A percentile compares a stretch with the other conserved stretches of the same genome.
These are phyloP conservation scores for Entophlyctis luteolus DNA, from an alignment of 192 early-diverging fungal genomes.

Conservation along the genomic window DNA sequence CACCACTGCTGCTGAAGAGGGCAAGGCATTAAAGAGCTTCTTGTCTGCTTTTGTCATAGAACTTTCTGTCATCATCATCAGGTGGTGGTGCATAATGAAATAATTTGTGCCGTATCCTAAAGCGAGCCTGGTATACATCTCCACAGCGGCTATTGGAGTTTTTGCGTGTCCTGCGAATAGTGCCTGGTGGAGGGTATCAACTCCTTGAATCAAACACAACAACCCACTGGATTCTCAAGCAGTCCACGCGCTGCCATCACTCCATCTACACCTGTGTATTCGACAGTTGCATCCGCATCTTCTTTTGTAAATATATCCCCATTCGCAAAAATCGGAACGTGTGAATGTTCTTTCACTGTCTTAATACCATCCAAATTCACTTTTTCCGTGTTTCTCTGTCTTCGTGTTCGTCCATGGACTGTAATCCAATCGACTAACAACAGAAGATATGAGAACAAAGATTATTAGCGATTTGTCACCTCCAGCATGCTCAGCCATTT, in stretches of 20 bases:
- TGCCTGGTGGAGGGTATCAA: conserved; percentile 36
- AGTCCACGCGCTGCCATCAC: conserved; percentile 92
- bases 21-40: conserved; percentile 81
- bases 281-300: conserved; percentile 75
- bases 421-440: conserved; percentile 71
- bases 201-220: neutral
- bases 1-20: conserved; percentile 70
- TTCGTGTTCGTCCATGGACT: conserved; percentile 83
- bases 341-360: conserved; percentile 70
- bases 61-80: conserved; percentile 92
- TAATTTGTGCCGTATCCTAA: conserved; percentile 58
- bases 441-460: neutral
- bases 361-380: conserved; percentile 77
- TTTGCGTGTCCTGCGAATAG: conserved; percentile 77
- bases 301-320: conserved; percentile 73
- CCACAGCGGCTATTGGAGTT: conserved; percentile 79
- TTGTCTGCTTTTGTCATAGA: conserved; percentile 67
- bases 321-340: conserved; percentile 83
- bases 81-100: conserved; percentile 89
- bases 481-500: conserved; percentile 76
- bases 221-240: conserved; percentile 70
- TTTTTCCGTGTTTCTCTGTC: conserved; percentile 75
- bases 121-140: conserved; percentile 39
- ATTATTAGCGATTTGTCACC: neutral
- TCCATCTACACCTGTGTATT: conserved; percentile 74